Evolutionary conservation across 192 early-diverging fungal species (phyloP).

Genomic region (Chytriomyces sp.): DNA sequence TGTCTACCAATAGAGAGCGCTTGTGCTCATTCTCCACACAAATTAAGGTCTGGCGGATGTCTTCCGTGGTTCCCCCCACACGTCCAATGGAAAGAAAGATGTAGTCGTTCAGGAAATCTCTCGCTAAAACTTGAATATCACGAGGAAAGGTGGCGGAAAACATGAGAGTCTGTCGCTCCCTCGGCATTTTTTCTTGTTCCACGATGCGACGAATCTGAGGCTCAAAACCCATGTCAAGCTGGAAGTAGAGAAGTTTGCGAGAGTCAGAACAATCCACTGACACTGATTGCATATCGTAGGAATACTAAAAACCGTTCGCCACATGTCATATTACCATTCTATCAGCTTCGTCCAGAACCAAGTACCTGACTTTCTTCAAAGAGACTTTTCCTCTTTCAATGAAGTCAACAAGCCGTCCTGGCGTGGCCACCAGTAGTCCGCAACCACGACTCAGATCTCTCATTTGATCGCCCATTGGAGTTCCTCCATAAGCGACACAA

Average conservation of each 20-base stretch:
- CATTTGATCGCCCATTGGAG: constrained; percentile 87
- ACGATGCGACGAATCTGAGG: constrained; percentile 88
- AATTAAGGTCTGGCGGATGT: constrained; percentile 91
- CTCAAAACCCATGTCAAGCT: constrained; percentile 98
- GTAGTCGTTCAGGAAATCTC: constrained; percentile 82
- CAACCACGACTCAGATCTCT: constrained; percentile 90
- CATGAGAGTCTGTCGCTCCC: constrained; percentile 87
- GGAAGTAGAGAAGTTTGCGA: constrained; percentile 23
- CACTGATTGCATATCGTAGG: constrained; percentile 44
- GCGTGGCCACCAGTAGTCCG: constrained; percentile 91
- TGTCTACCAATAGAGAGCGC: constrained; percentile 83
- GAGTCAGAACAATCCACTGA: not conserved
- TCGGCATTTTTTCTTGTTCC: constrained; percentile 70
- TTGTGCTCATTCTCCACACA: constrained; percentile 96
- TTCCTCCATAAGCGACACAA: constrained; percentile 94
- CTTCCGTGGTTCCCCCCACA: constrained; percentile 92
- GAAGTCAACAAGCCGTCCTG: constrained; percentile 90
- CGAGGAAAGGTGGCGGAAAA: constrained; percentile 97
- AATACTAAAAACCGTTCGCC: constrained; percentile 69
- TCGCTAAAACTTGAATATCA: constrained; percentile 86
- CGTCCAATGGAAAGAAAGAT: constrained; percentile 88
- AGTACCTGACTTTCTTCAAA: constrained; percentile 73
- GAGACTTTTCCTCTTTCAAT: constrained; percentile 80
- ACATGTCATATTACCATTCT: constrained; percentile 43
- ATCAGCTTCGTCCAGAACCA: constrained; percentile 66